These are phyloP conservation scores for Pilaira anomala DNA, from an alignment of 192 early-diverging fungal species.

Conservation along the genomic window DNA sequence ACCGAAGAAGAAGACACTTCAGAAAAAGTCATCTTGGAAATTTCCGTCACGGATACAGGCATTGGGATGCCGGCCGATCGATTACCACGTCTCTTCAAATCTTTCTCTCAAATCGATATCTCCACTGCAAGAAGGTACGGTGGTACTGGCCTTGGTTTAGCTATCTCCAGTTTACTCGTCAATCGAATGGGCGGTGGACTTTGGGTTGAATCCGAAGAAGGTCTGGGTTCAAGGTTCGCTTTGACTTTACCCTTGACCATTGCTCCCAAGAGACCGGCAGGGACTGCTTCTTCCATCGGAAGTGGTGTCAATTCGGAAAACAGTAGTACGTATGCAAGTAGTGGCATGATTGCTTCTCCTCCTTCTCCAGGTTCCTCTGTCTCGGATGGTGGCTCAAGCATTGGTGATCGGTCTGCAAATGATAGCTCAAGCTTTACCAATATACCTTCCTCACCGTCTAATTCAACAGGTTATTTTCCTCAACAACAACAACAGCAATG, in stretches of 20 bases:
- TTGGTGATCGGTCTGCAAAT: constrained; percentile 3
- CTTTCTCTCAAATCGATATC: constrained; percentile 64
- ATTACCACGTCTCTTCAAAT: constrained; percentile 56
- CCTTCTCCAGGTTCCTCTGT: constrained; percentile 33
- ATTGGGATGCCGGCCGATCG: constrained; percentile 58
- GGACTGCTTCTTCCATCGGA: neutral
- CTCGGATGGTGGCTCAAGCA: constrained; percentile 28
- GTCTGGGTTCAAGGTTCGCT: constrained; percentile 53
- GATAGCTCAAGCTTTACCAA: neutral
- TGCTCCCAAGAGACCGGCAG: neutral
- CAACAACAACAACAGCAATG: too few species aligned
- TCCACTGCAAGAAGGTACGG: constrained; percentile 55
- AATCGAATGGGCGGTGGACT: constrained; percentile 65
- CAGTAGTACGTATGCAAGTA: neutral
- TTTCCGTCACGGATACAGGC: constrained; percentile 57
- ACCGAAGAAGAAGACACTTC: constrained; percentile 5
- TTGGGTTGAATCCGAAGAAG: constrained; percentile 52
- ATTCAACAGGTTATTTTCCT: neutral
- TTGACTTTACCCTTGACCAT: constrained; percentile 43
- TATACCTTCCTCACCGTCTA: constrained; percentile 1
- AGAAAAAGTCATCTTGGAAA: constrained; percentile 32
- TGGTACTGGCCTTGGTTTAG: constrained; percentile 64
- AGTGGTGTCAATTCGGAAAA: neutral
- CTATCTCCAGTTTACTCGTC: constrained; percentile 59
- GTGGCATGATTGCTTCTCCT: constrained; percentile 18